Conservation (phyloP, 108 stramenopile species). For the Skeletonema grethae region DNA sequence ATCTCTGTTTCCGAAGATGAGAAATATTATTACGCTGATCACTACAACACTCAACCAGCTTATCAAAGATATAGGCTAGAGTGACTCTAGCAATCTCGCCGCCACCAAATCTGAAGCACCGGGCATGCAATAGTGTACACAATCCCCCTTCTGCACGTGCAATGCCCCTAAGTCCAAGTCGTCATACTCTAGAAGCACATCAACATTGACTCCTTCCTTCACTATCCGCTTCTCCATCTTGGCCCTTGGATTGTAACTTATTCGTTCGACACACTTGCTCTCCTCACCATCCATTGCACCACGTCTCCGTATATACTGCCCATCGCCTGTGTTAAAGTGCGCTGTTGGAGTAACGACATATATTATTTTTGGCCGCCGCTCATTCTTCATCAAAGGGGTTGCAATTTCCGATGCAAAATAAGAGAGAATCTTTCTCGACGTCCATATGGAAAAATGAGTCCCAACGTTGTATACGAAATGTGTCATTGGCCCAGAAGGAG, state of each 20-base stretch:
- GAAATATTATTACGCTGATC: too few relatives aligned
- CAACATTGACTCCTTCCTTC: constrained; percentile 23
- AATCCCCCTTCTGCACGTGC: constrained; percentile 28
- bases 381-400: constrained; percentile 10
- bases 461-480: constrained; percentile 31
- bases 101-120: constrained; percentile 4
- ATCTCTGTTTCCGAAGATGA: too few relatives aligned
- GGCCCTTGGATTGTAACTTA: constrained; percentile 21
- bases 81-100: background rate
- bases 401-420: constrained; percentile 14
- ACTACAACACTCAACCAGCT: too few relatives aligned
- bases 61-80: background rate
- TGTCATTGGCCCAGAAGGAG: constrained; percentile 4
- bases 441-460: constrained; percentile 1
- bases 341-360: constrained; percentile 32
- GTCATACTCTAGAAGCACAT: constrained; percentile 33
- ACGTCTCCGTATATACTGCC: constrained; percentile 3
- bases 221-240: constrained; percentile 24
- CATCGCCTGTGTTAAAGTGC: constrained; percentile 25
- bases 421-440: background rate
- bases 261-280: constrained; percentile 7
- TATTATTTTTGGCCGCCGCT: constrained; percentile 16
- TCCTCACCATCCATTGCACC: background rate
- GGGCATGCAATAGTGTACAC: constrained; percentile 40
- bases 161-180: constrained; percentile 20